phyloP scores from a whole-genome alignment of 805 yeast genomes.

The Teunomyces atbi region DNA sequence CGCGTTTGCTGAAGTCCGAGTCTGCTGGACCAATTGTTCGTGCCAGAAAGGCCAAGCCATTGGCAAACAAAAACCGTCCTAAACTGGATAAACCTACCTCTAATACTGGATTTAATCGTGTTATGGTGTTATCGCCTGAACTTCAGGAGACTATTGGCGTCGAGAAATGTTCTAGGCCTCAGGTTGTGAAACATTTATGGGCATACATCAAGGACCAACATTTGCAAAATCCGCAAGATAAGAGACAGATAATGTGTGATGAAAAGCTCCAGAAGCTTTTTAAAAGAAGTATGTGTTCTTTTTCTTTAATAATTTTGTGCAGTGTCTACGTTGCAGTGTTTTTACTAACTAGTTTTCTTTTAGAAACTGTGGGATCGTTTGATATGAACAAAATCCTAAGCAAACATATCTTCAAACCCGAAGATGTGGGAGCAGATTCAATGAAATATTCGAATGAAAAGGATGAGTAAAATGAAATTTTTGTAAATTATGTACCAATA shows the following conservation, averaged over 20 bases:
- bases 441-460: conserved; percentile 5
- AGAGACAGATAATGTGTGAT: conserved; percentile 64
- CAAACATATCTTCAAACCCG: conserved; percentile 46
- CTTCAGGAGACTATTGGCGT: conserved; percentile 48
- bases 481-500: conserved; percentile 4
- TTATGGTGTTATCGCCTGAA: conserved; percentile 48
- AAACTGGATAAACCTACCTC: conserved; percentile 19
- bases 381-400: conserved; percentile 55
- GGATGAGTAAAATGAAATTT: conserved; percentile 3
- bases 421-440: conserved; percentile 17
- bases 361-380: conserved; percentile 50
- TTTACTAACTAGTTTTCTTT: conserved; percentile 10
- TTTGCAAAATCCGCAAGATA: conserved; percentile 66
- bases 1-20: conserved; percentile 41
- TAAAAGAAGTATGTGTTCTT: conserved; percentile 45
- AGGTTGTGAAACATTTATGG: conserved; percentile 71
- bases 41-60: conserved; percentile 11
- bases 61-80: conserved; percentile 13
- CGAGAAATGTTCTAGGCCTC: conserved; percentile 56
- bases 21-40: conserved; percentile 20
- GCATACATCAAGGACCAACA: conserved; percentile 59
- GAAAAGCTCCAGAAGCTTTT: conserved; percentile 55
- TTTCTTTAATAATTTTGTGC: no score
- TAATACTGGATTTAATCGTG: conserved; percentile 41
- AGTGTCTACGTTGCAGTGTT: no score